phyloP scores from a whole-genome alignment of 2,329 filamentous ascomycete species.

The Claviceps maximensis region DNA sequence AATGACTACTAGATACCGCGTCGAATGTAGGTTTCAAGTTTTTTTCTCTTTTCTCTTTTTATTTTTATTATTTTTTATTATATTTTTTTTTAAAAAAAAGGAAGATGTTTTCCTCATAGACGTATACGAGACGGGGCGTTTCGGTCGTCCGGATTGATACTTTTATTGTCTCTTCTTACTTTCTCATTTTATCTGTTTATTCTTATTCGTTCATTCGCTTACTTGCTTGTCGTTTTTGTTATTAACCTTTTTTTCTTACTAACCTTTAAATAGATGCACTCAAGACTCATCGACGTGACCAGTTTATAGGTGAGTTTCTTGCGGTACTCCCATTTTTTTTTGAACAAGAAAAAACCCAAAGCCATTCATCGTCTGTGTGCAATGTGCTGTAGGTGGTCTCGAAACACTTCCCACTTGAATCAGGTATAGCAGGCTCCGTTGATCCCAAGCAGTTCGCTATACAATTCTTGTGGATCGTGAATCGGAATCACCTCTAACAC shows the following conservation, averaged over 20 bases:
- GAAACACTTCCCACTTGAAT: no score
- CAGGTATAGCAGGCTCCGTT: no score
- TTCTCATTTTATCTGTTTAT: background rate
- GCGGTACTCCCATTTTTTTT: no score
- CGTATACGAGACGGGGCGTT: background rate
- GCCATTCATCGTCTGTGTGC: no score
- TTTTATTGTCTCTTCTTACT: no score
- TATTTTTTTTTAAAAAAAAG: no score
- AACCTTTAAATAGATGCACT: conserved; percentile 34
- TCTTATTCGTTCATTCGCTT: background rate
- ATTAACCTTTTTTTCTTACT: background rate
- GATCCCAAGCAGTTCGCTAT: no score
- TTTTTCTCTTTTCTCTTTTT: background rate
- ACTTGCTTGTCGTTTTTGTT: background rate
- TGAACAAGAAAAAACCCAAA: no score
- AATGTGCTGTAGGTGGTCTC: no score
- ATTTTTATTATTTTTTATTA: background rate
- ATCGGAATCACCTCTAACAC: no score
- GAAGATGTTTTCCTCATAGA: no score
- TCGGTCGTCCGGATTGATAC: background rate
- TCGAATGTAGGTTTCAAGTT: conserved; percentile 50
- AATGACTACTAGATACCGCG: conserved; percentile 54
- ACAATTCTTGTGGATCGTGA: no score
- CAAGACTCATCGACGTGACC: conserved; percentile 81
- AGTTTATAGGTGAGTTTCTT: conserved; percentile 55